Conservation (phyloP, 1,284 basidiomycete species). For the Leccinum variabile region DNA sequence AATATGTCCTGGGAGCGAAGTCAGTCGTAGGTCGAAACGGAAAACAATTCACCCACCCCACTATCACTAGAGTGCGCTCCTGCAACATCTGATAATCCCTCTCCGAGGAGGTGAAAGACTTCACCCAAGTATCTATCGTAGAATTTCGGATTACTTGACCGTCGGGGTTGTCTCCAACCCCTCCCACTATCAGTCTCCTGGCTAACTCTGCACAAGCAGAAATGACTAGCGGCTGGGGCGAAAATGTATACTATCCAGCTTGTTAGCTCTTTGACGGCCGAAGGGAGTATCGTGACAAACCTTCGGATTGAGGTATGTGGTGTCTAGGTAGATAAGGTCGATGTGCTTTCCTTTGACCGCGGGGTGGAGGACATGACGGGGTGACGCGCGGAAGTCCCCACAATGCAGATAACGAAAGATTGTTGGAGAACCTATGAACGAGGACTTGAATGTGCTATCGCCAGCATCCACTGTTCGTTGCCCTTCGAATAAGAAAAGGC, state of each 20-base stretch:
- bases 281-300: conserved; percentile 37
- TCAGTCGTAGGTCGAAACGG: not conserved
- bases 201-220: conserved; percentile 89
- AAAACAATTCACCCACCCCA: conserved; percentile 60
- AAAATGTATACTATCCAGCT: conserved; percentile 79
- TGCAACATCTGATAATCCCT: conserved; percentile 34
- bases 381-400: conserved; percentile 90
- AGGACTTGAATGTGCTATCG: conserved; percentile 72
- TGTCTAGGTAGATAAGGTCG: conserved; percentile 92
- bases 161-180: conserved; percentile 32
- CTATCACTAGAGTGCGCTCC: conserved; percentile 65
- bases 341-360: conserved; percentile 76
- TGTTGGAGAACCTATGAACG: conserved; percentile 66
- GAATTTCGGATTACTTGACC: conserved; percentile 15
- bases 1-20: conserved; percentile 71
- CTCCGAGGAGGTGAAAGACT: conserved; percentile 27
- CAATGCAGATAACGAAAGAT: conserved; percentile 93
- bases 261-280: conserved; percentile 1
- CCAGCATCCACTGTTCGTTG: conserved; percentile 86
- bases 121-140: conserved; percentile 46
- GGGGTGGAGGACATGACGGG: conserved; percentile 81
- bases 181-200: conserved; percentile 51
- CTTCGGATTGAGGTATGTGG: conserved; percentile 93
- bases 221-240: conserved; percentile 91
- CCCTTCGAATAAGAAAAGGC: conserved; percentile 92